These are phyloP conservation scores for Pleomassaria siparia DNA, from an alignment of 2,329 filamentous ascomycete species.

Conservation along the genomic window DNA sequence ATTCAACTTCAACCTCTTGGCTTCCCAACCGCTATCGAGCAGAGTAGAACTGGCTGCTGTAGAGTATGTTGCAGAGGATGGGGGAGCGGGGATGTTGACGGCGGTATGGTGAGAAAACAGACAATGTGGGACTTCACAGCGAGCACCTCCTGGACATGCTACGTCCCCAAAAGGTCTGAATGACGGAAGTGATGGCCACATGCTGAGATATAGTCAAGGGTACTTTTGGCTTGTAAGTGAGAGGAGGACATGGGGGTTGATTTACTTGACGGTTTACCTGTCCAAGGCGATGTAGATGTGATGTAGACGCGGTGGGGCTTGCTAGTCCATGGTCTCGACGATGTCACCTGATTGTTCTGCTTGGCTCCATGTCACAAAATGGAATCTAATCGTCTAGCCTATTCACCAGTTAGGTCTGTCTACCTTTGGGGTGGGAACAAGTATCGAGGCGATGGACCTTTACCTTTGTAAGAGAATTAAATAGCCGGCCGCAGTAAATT, in stretches of 20 bases:
- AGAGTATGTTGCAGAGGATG: too few relatives aligned
- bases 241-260: neutral
- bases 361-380: too few relatives aligned
- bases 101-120: slow-evolving; percentile 58
- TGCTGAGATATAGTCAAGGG: slow-evolving; percentile 6
- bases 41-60: slow-evolving; percentile 2
- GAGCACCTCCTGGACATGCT: slow-evolving; percentile 53
- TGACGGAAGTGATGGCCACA: slow-evolving; percentile 34
- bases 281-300: neutral
- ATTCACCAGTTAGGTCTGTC: too few relatives aligned
- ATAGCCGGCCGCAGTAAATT: too few relatives aligned
- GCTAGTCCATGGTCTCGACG: too few relatives aligned
- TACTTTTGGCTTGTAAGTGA: slow-evolving; percentile 11
- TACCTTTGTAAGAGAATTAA: too few relatives aligned
- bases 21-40: slow-evolving; percentile 14
- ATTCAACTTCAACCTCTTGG: slow-evolving; percentile 37
- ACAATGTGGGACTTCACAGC: slow-evolving; percentile 58
- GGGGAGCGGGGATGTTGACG: too few relatives aligned
- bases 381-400: too few relatives aligned
- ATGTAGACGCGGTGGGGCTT: too few relatives aligned
- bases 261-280: neutral
- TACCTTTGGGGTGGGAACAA: too few relatives aligned
- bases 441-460: too few relatives aligned
- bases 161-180: slow-evolving; percentile 28
- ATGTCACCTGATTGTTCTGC: too few relatives aligned